These are phyloP conservation scores for Esteya vermicola DNA, from an alignment of 2,329 filamentous ascomycete species.

Conservation along the genomic window DNA sequence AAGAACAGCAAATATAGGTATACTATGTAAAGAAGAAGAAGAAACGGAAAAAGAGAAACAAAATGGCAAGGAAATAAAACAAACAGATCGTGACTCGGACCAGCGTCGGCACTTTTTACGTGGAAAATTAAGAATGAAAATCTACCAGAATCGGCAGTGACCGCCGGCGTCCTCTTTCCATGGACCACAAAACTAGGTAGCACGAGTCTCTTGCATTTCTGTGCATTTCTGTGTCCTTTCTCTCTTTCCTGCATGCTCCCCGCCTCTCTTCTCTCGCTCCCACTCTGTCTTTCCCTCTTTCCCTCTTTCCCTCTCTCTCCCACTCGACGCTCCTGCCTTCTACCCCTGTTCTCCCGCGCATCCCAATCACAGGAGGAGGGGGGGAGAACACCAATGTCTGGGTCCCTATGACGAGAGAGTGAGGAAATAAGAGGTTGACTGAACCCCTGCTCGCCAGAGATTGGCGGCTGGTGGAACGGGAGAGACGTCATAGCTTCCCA, in stretches of 20 bases:
- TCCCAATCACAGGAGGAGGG: neutral
- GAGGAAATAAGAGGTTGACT: neutral
- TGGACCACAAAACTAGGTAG: too few relatives aligned
- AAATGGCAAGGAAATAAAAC: slow-evolving; percentile 5
- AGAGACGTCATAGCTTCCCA: slow-evolving; percentile 7
- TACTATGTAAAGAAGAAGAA: neutral
- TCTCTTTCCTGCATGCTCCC: too few relatives aligned
- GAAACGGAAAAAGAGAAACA: neutral
- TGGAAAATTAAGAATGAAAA: neutral
- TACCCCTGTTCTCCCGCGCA: neutral
- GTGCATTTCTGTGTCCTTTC: too few relatives aligned
- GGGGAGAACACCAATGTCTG: too few relatives aligned
- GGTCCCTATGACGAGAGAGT: neutral
- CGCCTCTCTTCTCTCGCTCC: too few relatives aligned
- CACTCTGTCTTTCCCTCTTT: too few relatives aligned
- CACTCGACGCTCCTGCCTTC: too few relatives aligned
- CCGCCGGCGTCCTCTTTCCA: too few relatives aligned
- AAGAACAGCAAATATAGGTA: neutral
- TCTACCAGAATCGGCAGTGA: too few relatives aligned
- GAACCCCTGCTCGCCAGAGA: neutral
- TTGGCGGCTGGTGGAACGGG: slow-evolving; percentile 6
- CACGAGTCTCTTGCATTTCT: too few relatives aligned
- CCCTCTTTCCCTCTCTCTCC: too few relatives aligned
- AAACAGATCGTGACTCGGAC: too few relatives aligned
- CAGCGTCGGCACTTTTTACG: neutral